Evolutionary conservation across 352 stramenopile species (phyloP), one percentile per base, ranked within the genome.

Genomic region (Phytophthora litchii): DNA sequence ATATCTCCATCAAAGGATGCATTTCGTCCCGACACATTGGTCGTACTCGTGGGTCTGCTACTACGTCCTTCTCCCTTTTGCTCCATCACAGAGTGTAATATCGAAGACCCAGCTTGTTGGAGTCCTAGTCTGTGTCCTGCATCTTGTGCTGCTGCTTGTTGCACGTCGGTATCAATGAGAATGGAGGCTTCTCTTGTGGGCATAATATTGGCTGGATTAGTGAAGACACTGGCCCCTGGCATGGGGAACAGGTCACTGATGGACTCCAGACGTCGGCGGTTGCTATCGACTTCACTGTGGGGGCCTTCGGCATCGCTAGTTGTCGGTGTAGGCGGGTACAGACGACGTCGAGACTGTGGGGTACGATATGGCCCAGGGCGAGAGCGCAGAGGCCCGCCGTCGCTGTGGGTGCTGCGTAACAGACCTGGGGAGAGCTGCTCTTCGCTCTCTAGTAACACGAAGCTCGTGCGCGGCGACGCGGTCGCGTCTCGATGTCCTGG

Each of bases 151-250:
- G 62, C 56, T 8, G 60, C 48, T 42, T 76, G 67, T 55, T 85
- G 74, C 16, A 76, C 70, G 61, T 92, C 80, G 17, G 71, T 80
- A 48, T 83, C 74, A 57, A 91, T 89, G 49, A 92, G 73, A 53
- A 92, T 89, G 13, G 79, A 86, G n/a, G 79, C 83, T 51, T 92
- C 76, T 11, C 81, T 54, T 36, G 83, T 87, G 40, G 80, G 83
- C 66, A 87, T 69, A 54, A 91, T 88, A 52, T 92, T 92, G 47
- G 80, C 77, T 14, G 80, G 79, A 50, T 80, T 92, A 11, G 80
- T 87, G 53, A 85, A 92, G 32, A 91, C 79, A 27, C 67, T 77
- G 29, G 64, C 54, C 12, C 63, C 62, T 49, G 86, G 76, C 54
- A 91, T 69, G 13, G 78, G 83, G 44, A 92, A 92, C 45, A 92